phyloP scores from a whole-genome alignment of 2,329 filamentous ascomycete species.

The Colletotrichum paranaense region DNA sequence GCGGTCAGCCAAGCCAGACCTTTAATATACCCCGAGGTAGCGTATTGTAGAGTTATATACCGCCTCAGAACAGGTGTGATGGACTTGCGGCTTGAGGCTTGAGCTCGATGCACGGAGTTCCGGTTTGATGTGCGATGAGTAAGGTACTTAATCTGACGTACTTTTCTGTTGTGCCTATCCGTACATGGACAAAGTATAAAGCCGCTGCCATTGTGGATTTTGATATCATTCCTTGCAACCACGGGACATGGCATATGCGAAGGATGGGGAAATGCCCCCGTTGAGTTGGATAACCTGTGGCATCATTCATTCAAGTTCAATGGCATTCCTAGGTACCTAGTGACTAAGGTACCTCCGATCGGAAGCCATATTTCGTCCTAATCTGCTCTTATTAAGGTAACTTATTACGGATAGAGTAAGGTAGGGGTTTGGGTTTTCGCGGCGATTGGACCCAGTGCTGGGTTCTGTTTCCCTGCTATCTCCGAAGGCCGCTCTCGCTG shows the following conservation, averaged over 20 bases:
- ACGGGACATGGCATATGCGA: background rate
- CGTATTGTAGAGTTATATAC: conserved; percentile 31
- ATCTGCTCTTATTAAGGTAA: background rate
- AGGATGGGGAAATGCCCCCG: background rate
- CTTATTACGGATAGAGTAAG: background rate
- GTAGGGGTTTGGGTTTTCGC: background rate
- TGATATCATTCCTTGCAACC: background rate
- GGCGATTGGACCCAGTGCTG: conserved; percentile 10
- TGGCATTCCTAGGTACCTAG: background rate
- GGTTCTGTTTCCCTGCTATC: conserved; percentile 19
- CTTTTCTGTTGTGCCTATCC: too few species aligned
- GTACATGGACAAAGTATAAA: too few species aligned
- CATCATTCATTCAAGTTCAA: background rate
- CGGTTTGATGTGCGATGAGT: background rate
- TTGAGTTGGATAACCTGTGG: background rate
- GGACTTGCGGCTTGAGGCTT: background rate
- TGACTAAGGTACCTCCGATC: too few species aligned
- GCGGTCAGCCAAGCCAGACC: conserved; percentile 1
- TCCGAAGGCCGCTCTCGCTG: conserved; percentile 15
- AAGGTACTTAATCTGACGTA: background rate
- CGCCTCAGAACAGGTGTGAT: background rate
- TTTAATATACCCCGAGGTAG: conserved; percentile 35
- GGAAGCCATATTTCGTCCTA: background rate
- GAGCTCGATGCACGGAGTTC: background rate
- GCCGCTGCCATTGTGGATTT: background rate